These are phyloP conservation scores for Colletotrichum liaoningense DNA, from an alignment of 2,329 filamentous ascomycete genomes.

Conservation along the genomic window DNA sequence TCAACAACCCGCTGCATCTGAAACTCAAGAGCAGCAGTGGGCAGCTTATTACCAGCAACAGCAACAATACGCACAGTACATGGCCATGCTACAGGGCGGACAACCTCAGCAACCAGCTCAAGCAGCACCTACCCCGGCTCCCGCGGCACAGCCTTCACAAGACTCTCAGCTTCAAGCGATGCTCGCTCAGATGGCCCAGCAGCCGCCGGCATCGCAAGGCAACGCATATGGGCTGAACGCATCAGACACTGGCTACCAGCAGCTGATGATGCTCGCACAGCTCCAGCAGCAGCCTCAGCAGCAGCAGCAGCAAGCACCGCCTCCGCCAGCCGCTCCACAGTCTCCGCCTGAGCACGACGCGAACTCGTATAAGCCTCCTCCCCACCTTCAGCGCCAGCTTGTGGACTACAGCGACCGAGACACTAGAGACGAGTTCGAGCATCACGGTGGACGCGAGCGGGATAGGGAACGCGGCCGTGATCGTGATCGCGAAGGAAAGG, in stretches of 20 bases:
- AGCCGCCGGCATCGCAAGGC: constrained; percentile 36
- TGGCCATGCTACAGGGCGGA: constrained; percentile 53
- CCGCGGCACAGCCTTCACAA: constrained; percentile 21
- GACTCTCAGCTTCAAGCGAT: constrained; percentile 56
- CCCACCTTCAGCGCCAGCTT: constrained; percentile 29
- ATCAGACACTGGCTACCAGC: constrained; percentile 53
- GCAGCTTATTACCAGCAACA: constrained; percentile 43
- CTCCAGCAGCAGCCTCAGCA: constrained; percentile 46
- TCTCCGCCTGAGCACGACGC: constrained; percentile 35
- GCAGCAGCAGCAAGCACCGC: constrained; percentile 28
- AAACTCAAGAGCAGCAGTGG: constrained; percentile 39
- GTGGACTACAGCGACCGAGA: constrained; percentile 32
- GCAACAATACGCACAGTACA: constrained; percentile 52
- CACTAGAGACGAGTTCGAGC: constrained; percentile 31
- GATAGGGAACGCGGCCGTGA: constrained; percentile 42
- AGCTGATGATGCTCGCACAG: constrained; percentile 52
- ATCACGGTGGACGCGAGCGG: constrained; percentile 39
- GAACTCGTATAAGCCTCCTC: constrained; percentile 35
- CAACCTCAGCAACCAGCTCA: constrained; percentile 40
- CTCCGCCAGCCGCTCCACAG: constrained; percentile 30
- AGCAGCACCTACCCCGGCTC: constrained; percentile 32
- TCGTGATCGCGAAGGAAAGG: constrained; percentile 43
- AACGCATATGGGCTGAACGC: constrained; percentile 47
- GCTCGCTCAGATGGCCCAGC: constrained; percentile 55
- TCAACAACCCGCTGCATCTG: constrained; percentile 39